phyloP scores from a whole-genome alignment of 805 yeast genomes.

The Lipomyces kockii region DNA sequence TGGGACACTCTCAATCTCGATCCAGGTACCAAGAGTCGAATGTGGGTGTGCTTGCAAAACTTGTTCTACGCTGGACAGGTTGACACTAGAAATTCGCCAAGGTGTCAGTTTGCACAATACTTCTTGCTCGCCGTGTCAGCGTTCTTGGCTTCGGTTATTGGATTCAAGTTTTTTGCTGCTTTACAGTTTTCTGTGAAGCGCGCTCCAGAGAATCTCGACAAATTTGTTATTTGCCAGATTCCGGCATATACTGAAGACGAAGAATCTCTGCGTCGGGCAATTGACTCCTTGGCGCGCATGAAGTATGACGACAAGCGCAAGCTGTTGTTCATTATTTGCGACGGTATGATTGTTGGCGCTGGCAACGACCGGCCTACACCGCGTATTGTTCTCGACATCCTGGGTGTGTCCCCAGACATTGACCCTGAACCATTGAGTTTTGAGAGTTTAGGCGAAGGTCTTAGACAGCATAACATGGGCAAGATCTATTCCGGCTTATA shows the following conservation, averaged over 20 bases:
- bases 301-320: conserved; percentile 64
- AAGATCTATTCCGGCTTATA: conserved; percentile 64
- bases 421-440: conserved; percentile 59
- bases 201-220: conserved; percentile 48
- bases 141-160: conserved; percentile 47
- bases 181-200: conserved; percentile 46
- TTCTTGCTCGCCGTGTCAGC: conserved; percentile 49
- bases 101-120: conserved; percentile 50
- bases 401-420: conserved; percentile 56
- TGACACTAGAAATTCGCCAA: conserved; percentile 48
- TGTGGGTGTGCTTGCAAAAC: conserved; percentile 47
- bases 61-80: conserved; percentile 50
- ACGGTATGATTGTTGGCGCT: conserved; percentile 65
- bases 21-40: conserved; percentile 38
- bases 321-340: conserved; percentile 61
- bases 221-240: conserved; percentile 52
- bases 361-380: conserved; percentile 66
- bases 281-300: conserved; percentile 63
- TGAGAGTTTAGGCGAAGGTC: conserved; percentile 64
- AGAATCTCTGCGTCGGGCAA: conserved; percentile 57
- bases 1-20: conserved; percentile 41
- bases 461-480: conserved; percentile 66
- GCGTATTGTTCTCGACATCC: conserved; percentile 59
- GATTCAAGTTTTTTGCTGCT: conserved; percentile 50
- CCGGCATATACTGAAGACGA: conserved; percentile 69